These are phyloP conservation scores for Parathielavia hyrcaniae DNA, from an alignment of 495 filamentous ascomycete genomes.

Conservation along the genomic window DNA sequence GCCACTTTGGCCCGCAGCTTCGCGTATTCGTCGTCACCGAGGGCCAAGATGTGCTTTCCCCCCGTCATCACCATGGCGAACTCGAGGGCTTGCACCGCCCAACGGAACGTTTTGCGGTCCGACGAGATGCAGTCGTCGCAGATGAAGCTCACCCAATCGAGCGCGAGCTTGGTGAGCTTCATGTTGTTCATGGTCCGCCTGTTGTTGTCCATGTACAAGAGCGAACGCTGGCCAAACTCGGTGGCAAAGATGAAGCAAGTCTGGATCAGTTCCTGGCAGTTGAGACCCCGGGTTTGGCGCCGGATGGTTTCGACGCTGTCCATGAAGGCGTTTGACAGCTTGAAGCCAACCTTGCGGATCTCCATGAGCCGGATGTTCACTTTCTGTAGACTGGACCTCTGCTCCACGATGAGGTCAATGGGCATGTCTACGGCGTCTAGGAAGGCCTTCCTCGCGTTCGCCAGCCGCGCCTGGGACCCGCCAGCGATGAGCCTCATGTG, in stretches of 20 bases:
- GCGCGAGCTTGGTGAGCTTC: slow-evolving; percentile 81
- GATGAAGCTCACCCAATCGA: slow-evolving; percentile 97
- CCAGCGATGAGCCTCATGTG: slow-evolving; percentile 86
- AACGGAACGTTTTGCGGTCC: slow-evolving; percentile 94
- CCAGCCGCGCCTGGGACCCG: slow-evolving; percentile 71
- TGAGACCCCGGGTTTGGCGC: slow-evolving; percentile 71
- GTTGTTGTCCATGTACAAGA: slow-evolving; percentile 89
- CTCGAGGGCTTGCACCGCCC: slow-evolving; percentile 91
- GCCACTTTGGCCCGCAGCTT: slow-evolving; percentile 79
- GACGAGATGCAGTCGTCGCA: slow-evolving; percentile 93
- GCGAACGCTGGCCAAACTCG: slow-evolving; percentile 91
- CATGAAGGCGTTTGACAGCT: slow-evolving; percentile 98
- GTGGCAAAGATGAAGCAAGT: slow-evolving; percentile 99
- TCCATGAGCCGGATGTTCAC: slow-evolving; percentile 88
- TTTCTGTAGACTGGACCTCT: slow-evolving; percentile 84
- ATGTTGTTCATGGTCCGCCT: slow-evolving; percentile 92
- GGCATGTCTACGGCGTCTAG: slow-evolving; percentile 69
- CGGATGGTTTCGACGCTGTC: slow-evolving; percentile 92
- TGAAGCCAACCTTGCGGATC: slow-evolving; percentile 93
- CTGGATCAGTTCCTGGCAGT: slow-evolving; percentile 93
- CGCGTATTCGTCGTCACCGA: slow-evolving; percentile 80
- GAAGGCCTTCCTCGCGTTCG: slow-evolving; percentile 71
- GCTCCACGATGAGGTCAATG: slow-evolving; percentile 81
- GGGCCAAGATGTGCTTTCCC: slow-evolving; percentile 80
- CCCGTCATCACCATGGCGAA: slow-evolving; percentile 96